Base-by-base conservation (phyloP, 768 basidiomycete genomes). In the Calvatia gigantea region DNA sequence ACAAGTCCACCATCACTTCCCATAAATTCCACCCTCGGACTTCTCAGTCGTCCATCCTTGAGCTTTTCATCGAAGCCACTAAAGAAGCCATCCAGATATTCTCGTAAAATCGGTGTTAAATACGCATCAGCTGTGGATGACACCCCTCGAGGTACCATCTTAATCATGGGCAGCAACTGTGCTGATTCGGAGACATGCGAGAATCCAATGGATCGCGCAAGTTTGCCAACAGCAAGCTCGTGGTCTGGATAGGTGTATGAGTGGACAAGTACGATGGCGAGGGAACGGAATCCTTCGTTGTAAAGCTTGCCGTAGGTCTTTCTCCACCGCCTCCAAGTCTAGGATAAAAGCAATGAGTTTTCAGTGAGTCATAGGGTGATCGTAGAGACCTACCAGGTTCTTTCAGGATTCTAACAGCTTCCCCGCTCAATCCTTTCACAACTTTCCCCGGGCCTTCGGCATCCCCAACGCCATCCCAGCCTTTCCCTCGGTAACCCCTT, bases 91-190 rank as follows among this genome's bases (percentile, higher is more conserved):
- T 94, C 89, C 3, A 98, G 78, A 64, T 98, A 98, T 11, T 84
- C 79, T 8, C 77, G 70, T 23, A 97, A 71, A 58, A 97, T 89
- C 12, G 95, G 95, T 0, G 94, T 97, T 35, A 98, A 84, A 69
- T 98, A 98, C 0, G 95, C 95, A 62, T 98, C 95, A 0, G 93
- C 95, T 0, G 94, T 95, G 0, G 91, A 89, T 0, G 93, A 96
- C 8, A 89, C 85, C 2, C 93, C 95, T 0, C 95, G 87, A 1
- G 94, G 90, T 8, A 97, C 91, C 80, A 95, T 89, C 72, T 94
- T 94, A 76, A 96, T 95, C 90, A 93, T 93, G 2, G 93, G 90
- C 27, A 92, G 79, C n/a, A 95, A 77, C 58, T 86, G 83, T 2
- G 91, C 87, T 0, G 94, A 95, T 62, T 91, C 84, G 1, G 93